phyloP scores from a whole-genome alignment of 2,329 filamentous ascomycete genomes.

The Penicillium griseofulvum region DNA sequence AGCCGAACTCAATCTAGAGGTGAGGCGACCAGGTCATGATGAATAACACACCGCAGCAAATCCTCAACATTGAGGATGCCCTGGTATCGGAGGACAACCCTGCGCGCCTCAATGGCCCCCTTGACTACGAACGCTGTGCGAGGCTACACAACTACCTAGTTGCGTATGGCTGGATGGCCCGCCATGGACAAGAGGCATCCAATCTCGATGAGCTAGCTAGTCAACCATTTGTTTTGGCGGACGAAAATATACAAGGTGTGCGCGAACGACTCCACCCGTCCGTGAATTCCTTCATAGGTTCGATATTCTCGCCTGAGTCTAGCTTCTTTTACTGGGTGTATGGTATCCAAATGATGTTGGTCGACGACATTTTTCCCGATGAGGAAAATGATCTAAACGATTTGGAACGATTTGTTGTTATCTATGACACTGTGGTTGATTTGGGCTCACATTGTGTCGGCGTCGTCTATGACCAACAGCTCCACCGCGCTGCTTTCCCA shows the following conservation, averaged over 20 bases:
- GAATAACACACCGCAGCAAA: not conserved
- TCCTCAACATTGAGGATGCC: slow-evolving; percentile 15
- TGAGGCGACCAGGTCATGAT: not conserved
- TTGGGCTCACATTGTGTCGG: slow-evolving; percentile 12
- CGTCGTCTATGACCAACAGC: slow-evolving; percentile 1
- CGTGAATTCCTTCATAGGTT: slow-evolving; percentile 15
- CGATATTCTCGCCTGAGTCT: slow-evolving; percentile 8
- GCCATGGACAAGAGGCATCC: slow-evolving; percentile 4
- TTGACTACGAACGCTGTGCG: slow-evolving; percentile 20
- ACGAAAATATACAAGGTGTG: slow-evolving; percentile 3
- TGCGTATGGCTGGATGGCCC: slow-evolving; percentile 20
- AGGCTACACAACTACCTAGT: slow-evolving; percentile 24
- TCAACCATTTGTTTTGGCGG: not conserved
- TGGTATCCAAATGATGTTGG: slow-evolving; percentile 1
- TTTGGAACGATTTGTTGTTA: slow-evolving; percentile 13
- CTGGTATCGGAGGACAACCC: slow-evolving; percentile 11
- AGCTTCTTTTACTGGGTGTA: slow-evolving; percentile 19
- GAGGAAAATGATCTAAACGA: slow-evolving; percentile 7
- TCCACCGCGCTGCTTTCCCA: not conserved
- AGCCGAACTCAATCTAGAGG: too few relatives aligned
- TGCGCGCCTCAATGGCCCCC: slow-evolving; percentile 2
- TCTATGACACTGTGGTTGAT: slow-evolving; percentile 11
- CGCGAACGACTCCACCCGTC: slow-evolving; percentile 11
- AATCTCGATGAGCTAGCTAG: slow-evolving; percentile 6
- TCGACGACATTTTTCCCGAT: slow-evolving; percentile 2